A percentile compares a stretch with the other conserved stretches of the same genome.
Evolutionary conservation across 2,329 filamentous ascomycete genomes (phyloP).

Genomic region (Zalaria obscura): DNA sequence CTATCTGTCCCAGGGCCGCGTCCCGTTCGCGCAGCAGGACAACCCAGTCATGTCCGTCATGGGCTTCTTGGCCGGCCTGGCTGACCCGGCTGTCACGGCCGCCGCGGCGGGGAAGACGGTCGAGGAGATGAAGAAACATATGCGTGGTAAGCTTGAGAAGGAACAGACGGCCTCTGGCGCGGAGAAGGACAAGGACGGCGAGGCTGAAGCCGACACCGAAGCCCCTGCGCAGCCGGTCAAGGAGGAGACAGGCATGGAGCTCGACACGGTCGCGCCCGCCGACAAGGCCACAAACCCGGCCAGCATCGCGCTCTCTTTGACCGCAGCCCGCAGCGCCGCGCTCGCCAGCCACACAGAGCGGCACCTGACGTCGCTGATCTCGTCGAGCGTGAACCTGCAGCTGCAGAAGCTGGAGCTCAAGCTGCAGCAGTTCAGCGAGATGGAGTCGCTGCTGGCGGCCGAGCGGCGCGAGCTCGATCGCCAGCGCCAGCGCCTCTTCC

Average conservation of each 20-base stretch:
- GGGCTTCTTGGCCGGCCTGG: slow-evolving; percentile 80
- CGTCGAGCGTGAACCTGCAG: slow-evolving; percentile 83
- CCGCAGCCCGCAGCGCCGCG: slow-evolving; percentile 72
- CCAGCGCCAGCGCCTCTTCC: slow-evolving; percentile 80
- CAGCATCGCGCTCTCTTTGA: slow-evolving; percentile 70
- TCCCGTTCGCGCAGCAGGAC: slow-evolving; percentile 84
- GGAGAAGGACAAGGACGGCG: slow-evolving; percentile 40
- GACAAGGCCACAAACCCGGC: slow-evolving; percentile 27
- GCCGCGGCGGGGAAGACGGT: slow-evolving; percentile 81
- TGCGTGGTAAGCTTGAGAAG: slow-evolving; percentile 66
- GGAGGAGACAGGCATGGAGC: slow-evolving; percentile 44
- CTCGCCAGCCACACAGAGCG: slow-evolving; percentile 93
- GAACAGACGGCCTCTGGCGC: slow-evolving; percentile 35
- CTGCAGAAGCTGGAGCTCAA: slow-evolving; percentile 93
- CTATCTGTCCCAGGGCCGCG: slow-evolving; percentile 54
- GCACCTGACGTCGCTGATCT: slow-evolving; percentile 87
- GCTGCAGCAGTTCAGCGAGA: slow-evolving; percentile 88
- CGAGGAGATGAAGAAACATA: slow-evolving; percentile 66
- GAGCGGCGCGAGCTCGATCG: slow-evolving; percentile 88
- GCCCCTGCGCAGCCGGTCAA: slow-evolving; percentile 38
- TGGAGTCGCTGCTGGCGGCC: slow-evolving; percentile 82
- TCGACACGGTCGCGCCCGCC: slow-evolving; percentile 41
- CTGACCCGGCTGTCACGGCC: slow-evolving; percentile 79
- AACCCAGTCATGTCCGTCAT: slow-evolving; percentile 96
- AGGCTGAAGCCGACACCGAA: slow-evolving; percentile 14